Evolutionary conservation across 2,329 filamentous ascomycete species (phyloP), one percentile per base, ranked within the genome.

Genomic region (Chaetomium sp.): DNA sequence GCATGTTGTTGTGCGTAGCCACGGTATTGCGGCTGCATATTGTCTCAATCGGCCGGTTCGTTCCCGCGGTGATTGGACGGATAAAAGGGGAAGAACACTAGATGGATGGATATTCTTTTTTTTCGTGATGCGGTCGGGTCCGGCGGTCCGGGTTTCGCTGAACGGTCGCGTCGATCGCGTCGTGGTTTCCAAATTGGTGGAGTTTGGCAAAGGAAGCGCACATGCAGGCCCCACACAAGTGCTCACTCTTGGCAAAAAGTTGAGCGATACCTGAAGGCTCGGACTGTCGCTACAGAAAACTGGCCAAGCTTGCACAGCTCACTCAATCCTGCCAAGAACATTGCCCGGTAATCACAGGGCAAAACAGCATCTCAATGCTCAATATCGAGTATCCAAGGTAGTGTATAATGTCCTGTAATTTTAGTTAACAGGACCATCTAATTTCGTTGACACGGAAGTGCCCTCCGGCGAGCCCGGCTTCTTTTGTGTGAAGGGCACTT

Each of bases 81-180:
- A 25, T 23, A 23, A 55, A 16, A 29, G 7, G 8, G 25, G 19
- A 12, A 33, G 12, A 49, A 19, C 33, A 10, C 4, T 12, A 2
- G n/a, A 49, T 31, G 5, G n/a, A 49, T 31, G 23, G 33, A 51
- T 56, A 42, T 23, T 42, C 38, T 57, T 33, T 57, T 29, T 31
- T 21, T 27, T 21, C n/a, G 25, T 45, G 63, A 60, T 63, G 58
- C 51, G n/a, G 53, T 53, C 45, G 47, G 45, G 38, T 63, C 35
- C 9, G 50, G 62, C 10, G 38, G 31, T 33, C 27, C 38, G 53
- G 13, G 45, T 57, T 38, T 45, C 19, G 62, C 33, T 62, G 47
- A 55, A 49, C 42, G 60, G 63, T 65, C 70, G 69, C 69, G 70
- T 72, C 70, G 62, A 69, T 72, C 71, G 70, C 68, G 71, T 71